Evolutionary conservation across 441 rosid species (phyloP).

Genomic region (Euphorbia celastroides): DNA sequence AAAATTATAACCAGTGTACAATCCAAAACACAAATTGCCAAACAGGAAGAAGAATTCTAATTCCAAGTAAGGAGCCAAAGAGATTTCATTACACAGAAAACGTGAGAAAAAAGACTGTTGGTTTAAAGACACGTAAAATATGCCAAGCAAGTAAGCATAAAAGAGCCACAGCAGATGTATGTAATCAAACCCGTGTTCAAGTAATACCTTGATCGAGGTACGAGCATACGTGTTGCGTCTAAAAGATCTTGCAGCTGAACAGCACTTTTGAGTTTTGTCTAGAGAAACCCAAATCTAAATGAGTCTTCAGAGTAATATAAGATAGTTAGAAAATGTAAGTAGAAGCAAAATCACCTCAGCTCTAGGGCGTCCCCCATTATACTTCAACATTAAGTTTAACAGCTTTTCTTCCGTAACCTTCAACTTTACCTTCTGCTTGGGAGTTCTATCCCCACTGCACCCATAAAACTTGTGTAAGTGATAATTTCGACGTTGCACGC

Average conservation of each 20-base stretch:
- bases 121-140: not conserved
- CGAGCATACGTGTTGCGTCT: constrained; percentile 96
- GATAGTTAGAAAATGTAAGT: not conserved
- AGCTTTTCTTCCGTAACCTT: constrained; percentile 98
- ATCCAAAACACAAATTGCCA: not conserved
- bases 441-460: constrained; percentile 98
- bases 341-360: constrained; percentile 60
- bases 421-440: constrained; percentile 99
- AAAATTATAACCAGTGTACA: not conserved
- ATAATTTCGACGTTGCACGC: not conserved
- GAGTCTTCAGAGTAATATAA: constrained; percentile 1
- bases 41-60: not conserved
- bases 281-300: not conserved
- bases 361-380: constrained; percentile 98
- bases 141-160: not conserved
- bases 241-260: constrained; percentile 97
- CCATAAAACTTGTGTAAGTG: constrained; percentile 22
- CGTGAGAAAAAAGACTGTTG: too few relatives aligned
- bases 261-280: constrained; percentile 99
- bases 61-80: not conserved
- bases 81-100: not conserved
- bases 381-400: constrained; percentile 90
- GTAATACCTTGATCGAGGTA: constrained; percentile 89
- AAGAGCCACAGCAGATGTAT: constrained; percentile 8
- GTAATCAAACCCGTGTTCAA: not conserved